These are phyloP conservation scores for Cladosporium halotolerans DNA, from an alignment of 2,329 filamentous ascomycete species.

Conservation along the genomic window DNA sequence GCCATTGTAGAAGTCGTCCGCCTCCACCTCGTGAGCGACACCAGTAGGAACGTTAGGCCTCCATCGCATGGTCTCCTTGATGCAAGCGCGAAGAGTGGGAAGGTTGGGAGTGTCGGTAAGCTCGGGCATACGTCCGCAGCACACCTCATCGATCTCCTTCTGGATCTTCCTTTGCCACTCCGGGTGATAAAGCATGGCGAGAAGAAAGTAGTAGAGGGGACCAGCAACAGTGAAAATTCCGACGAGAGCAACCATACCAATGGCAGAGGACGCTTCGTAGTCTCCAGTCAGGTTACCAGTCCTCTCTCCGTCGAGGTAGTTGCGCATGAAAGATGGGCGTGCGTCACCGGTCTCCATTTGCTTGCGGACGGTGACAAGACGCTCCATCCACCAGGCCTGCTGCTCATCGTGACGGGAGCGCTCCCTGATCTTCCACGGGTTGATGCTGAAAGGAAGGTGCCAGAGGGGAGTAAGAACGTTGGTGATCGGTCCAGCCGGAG, in stretches of 20 bases:
- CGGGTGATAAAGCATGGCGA: slow-evolving; percentile 44
- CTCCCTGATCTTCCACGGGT: slow-evolving; percentile 51
- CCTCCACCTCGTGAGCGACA: slow-evolving; percentile 47
- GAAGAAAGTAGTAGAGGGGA: slow-evolving; percentile 22
- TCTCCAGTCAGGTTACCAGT: slow-evolving; percentile 30
- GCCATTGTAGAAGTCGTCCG: slow-evolving; percentile 48
- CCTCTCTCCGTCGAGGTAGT: slow-evolving; percentile 38
- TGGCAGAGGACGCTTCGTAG: slow-evolving; percentile 29
- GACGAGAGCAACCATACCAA: slow-evolving; percentile 33
- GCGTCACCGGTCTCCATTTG: slow-evolving; percentile 38
- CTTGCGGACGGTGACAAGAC: slow-evolving; percentile 32
- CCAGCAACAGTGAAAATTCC: slow-evolving; percentile 32
- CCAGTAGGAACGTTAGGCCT: slow-evolving; percentile 50
- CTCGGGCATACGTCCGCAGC: slow-evolving; percentile 38
- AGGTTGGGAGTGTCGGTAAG: slow-evolving; percentile 33
- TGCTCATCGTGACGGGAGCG: slow-evolving; percentile 49
- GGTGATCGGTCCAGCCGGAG: slow-evolving; percentile 52
- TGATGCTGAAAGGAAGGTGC: slow-evolving; percentile 45
- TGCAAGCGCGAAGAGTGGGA: slow-evolving; percentile 27
- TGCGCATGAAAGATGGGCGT: slow-evolving; percentile 36
- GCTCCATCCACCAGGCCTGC: slow-evolving; percentile 48
- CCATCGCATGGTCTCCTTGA: slow-evolving; percentile 35
- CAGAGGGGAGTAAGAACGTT: slow-evolving; percentile 51
- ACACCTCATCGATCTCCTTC: slow-evolving; percentile 41
- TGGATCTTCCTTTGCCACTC: slow-evolving; percentile 43